Base-by-base conservation (phyloP, 768 basidiomycete species). In the Boletus rufocinnamomeus region DNA sequence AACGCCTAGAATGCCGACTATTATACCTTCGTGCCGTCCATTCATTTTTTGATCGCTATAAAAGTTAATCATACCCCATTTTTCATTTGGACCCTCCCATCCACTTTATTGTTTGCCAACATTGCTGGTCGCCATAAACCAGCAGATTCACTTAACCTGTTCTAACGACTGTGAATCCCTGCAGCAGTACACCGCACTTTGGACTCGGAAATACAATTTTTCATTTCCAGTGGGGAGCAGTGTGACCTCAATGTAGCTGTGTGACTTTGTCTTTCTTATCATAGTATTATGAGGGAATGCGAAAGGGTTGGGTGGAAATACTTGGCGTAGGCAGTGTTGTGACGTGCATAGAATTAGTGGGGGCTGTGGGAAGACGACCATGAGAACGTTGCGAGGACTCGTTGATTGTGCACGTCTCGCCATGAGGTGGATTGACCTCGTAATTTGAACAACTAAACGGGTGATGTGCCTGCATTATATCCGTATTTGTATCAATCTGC, bases 21-120 rank as follows among this genome's bases (percentile, higher is more conserved):
- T 27, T 32, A 16, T 50, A 2, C 3, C n/a, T 35, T 9, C 4
- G 50, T 51, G 27, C 51, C 3, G 30, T 66, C 62, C 71, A 21
- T 52, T 73, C 71, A 0, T 71, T 21, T 54, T 30, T 54, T 57
- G 25, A 48, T 54, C 37, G 47, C 37, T 52, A 54, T 27, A 52
- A 41, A 54, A 35, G 10, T 54, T 64, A 56, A 57, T 56, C 32
- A 65, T 67, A 65, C 57, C 67, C 62, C 25, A 1, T 51, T 52
- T 52, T 57, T 41, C 25, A 27, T 41, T 23, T 34, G 30, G 23
- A 48, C 9, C 21, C 2, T 1, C 2, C 23, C 8, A 4, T 9
- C n/a, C 0, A 19, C 41, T 23, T 1, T 6, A 47, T 58, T 63
- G 47, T 49, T 45, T 49, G 14, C 34, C 30, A 23, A 9, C 14